phyloP scores from a whole-genome alignment of 2,329 filamentous ascomycete species.

The Fusarium sp. region DNA sequence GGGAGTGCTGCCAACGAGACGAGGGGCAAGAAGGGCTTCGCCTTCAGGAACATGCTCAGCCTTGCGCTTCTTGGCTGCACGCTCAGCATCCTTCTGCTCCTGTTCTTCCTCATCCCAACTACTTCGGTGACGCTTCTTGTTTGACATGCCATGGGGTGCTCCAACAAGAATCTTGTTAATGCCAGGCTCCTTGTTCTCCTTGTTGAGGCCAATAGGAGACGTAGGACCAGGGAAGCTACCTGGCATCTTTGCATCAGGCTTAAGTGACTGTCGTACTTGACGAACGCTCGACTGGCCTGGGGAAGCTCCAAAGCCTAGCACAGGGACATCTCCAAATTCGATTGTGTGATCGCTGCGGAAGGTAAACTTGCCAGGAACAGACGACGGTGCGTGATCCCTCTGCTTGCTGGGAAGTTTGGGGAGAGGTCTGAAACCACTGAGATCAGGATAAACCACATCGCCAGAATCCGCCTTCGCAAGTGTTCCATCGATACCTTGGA shows the following conservation, averaged over 20 bases:
- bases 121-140: slow-evolving; percentile 73
- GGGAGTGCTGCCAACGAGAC: slow-evolving; percentile 54
- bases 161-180: slow-evolving; percentile 53
- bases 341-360: slow-evolving; percentile 76
- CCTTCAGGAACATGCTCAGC: slow-evolving; percentile 61
- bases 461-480: slow-evolving; percentile 42
- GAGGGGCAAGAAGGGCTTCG: slow-evolving; percentile 63
- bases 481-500: slow-evolving; percentile 47
- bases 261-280: slow-evolving; percentile 65
- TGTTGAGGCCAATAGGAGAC: slow-evolving; percentile 57
- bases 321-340: slow-evolving; percentile 61
- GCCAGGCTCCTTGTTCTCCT: slow-evolving; percentile 64
- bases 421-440: slow-evolving; percentile 56
- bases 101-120: slow-evolving; percentile 67
- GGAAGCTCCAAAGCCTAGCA: slow-evolving; percentile 65
- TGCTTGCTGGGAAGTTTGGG: slow-evolving; percentile 41
- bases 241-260: slow-evolving; percentile 60
- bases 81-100: slow-evolving; percentile 59
- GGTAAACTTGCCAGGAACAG: slow-evolving; percentile 69
- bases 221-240: slow-evolving; percentile 62
- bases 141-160: slow-evolving; percentile 70
- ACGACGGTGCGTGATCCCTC: slow-evolving; percentile 47
- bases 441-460: slow-evolving; percentile 64
- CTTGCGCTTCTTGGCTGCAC: slow-evolving; percentile 70
- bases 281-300: slow-evolving; percentile 71